A percentile compares a stretch with the other conserved stretches of the same genome.
Evolutionary conservation across 75 land plant genomes (phyloP).

Genomic region (Cupressus sempervirens): DNA sequence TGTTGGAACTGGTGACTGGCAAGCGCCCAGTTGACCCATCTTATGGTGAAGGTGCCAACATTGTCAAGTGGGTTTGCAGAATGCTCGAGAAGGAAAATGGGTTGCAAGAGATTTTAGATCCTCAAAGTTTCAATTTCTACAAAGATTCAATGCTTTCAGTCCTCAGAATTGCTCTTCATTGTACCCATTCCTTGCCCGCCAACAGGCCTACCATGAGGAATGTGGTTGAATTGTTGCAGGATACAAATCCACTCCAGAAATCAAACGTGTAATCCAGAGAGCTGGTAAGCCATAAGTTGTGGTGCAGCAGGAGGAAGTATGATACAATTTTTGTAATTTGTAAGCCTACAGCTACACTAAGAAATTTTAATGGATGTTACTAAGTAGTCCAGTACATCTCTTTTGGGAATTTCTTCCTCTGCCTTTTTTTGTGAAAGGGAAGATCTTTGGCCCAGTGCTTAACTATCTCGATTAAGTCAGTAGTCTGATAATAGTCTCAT

Average conservation of each 20-base stretch:
- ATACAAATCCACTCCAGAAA: slow-evolving; percentile 12
- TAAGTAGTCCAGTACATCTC: background rate
- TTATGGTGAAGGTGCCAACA: slow-evolving; percentile 19
- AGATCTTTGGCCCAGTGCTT: background rate
- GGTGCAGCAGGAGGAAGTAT: background rate
- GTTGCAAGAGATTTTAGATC: slow-evolving; percentile 14
- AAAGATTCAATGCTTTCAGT: slow-evolving; percentile 22
- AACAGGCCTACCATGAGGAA: slow-evolving; percentile 26
- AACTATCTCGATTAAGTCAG: background rate
- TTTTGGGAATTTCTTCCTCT: background rate
- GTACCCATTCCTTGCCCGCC: slow-evolving; percentile 20
- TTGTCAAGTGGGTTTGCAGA: slow-evolving; percentile 24
- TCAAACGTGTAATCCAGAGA: background rate
- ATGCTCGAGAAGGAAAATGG: slow-evolving; percentile 19
- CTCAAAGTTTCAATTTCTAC: slow-evolving; percentile 4
- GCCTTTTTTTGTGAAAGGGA: background rate
- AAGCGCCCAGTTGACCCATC: slow-evolving; percentile 18
- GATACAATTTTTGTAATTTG: background rate
- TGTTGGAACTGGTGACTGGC: slow-evolving; percentile 21
- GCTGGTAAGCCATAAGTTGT: background rate
- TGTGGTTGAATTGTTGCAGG: slow-evolving; percentile 19
- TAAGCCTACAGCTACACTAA: background rate
- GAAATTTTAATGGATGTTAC: background rate
- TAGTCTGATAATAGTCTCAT: background rate
- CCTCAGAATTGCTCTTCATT: slow-evolving; percentile 20